Base-by-base conservation (phyloP, 2,329 filamentous ascomycete genomes). In the Colletotrichum falcatum region DNA sequence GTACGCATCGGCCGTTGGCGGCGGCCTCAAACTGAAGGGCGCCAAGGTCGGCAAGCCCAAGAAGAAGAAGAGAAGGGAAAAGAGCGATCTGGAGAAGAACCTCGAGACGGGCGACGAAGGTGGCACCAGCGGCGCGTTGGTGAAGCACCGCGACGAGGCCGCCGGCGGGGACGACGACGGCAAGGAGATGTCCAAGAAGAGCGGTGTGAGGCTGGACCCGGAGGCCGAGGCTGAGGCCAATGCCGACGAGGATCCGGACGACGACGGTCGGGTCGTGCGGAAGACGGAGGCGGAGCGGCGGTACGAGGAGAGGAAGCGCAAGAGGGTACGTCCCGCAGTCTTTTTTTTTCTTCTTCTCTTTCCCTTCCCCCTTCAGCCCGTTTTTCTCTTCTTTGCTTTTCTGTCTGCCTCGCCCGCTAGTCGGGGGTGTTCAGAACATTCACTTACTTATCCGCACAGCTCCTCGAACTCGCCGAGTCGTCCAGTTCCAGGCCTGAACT, bases 221-320 rank as follows among this genome's bases (percentile, higher is more conserved):
- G 44, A 48, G 23, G 76, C 78, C 68, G 78, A 77, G 58, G 76
- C 77, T 11, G 76, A 78, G 1, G 42, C 8, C 42, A 18, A n/a
- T 26, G 46, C 46, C 46, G 46, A 51, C 0, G 74, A 79, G 48
- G 77, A 76, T 11, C 70, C 71, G 8, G 79, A 80, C 20, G 77
- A 79, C 0, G 76, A 79, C 30, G 30, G 77, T 0, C 77, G 72
- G n/a, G 76, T 72, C 66, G 75, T 78, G 64, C 80, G 79, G 71
- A 97, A 97, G 85, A 98, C 95, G 0, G 94, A 97, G 73, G 90
- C 95, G 1, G 94, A 99, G 83, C 86, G 87, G 74, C 87, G 90
- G 54, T 89, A 96, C 76, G 94, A 97, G 74, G 95, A 98, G 82
- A 87, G 89, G 76, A 89, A 92, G 80, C 88, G 90, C 79, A 96